Percentiles rank a stretch among this genome's conserved stretches.
Evolutionary conservation across 179 eudicot species (phyloP).

Genomic region (Beta lomatogona): DNA sequence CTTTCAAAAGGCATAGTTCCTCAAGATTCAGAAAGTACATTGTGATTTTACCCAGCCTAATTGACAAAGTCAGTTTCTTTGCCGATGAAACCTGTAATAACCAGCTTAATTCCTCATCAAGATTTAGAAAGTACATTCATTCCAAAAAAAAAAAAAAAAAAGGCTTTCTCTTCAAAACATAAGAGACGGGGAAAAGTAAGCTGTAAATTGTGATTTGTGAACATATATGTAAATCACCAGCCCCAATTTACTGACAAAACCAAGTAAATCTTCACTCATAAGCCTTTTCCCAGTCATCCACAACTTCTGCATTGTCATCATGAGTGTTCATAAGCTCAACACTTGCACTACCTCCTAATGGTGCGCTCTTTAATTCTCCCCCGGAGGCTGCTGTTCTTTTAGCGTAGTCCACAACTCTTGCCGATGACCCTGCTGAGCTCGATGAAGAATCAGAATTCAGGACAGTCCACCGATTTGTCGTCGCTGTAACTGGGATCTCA

Average conservation of each 20-base stretch:
- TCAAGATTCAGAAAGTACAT: too few relatives aligned
- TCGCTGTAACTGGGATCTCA: constrained; percentile 50
- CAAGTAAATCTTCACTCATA: constrained; percentile 43
- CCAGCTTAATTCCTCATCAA: background rate
- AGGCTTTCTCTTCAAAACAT: background rate
- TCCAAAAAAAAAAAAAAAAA: background rate
- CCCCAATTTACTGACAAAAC: background rate
- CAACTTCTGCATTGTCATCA: constrained; percentile 46
- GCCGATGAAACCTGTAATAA: too few relatives aligned
- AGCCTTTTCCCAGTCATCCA: constrained; percentile 92
- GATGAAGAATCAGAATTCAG: constrained; percentile 49
- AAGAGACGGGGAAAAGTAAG: background rate
- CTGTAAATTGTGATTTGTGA: background rate
- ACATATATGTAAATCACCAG: background rate
- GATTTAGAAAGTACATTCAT: background rate
- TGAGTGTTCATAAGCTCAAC: constrained; percentile 7
- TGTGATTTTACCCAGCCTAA: too few relatives aligned
- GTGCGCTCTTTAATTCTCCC: constrained; percentile 23
- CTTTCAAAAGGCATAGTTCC: too few relatives aligned
- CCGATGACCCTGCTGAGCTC: constrained; percentile 33
- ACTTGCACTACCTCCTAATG: constrained; percentile 23
- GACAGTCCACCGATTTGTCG: constrained; percentile 74
- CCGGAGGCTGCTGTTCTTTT: constrained; percentile 34
- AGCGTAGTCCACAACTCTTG: constrained; percentile 29
- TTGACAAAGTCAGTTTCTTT: too few relatives aligned